Evolutionary conservation across 306 rosid genomes (phyloP).

Genomic region (Trichosanthes cucumerina): DNA sequence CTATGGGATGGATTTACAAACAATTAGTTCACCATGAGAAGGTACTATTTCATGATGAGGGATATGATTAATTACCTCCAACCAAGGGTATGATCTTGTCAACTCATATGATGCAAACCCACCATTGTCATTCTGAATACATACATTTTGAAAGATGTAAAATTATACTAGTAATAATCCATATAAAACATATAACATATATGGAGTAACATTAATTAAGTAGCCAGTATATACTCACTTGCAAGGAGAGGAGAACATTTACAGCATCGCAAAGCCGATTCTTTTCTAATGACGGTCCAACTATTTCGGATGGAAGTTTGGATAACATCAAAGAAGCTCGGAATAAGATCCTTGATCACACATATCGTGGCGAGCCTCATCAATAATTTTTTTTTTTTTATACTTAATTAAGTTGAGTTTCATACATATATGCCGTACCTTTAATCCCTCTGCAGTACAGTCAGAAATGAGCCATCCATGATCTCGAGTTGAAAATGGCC

Average conservation of each 20-base stretch:
- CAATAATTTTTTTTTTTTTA: no score
- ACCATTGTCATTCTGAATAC: slow-evolving; percentile 61
- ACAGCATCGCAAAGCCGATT: slow-evolving; percentile 48
- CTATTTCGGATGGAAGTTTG: slow-evolving; percentile 37
- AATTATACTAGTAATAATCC: not conserved
- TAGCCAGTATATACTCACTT: slow-evolving; percentile 28
- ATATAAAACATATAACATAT: no score
- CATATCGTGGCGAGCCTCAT: no score
- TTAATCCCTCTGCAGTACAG: slow-evolving; percentile 86
- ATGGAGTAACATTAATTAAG: not conserved
- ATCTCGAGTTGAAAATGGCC: slow-evolving; percentile 82
- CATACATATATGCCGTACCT: slow-evolving; percentile 25
- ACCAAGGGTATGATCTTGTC: slow-evolving; percentile 80
- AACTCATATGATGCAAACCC: slow-evolving; percentile 89
- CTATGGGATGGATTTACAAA: no score
- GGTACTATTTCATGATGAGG: not conserved
- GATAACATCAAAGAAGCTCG: slow-evolving; percentile 47
- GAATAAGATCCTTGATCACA: no score
- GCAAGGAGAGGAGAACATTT: slow-evolving; percentile 64
- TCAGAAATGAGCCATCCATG: slow-evolving; percentile 94
- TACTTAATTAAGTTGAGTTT: not conserved
- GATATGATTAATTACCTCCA: slow-evolving; percentile 55
- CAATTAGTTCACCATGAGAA: no score
- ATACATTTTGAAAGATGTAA: not conserved
- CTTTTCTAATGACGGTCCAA: slow-evolving; percentile 49